A percentile compares a stretch with the other conserved stretches of the same genome.
Conservation (phyloP, 2,329 filamentous ascomycete genomes). For the Cladosporium velox region DNA sequence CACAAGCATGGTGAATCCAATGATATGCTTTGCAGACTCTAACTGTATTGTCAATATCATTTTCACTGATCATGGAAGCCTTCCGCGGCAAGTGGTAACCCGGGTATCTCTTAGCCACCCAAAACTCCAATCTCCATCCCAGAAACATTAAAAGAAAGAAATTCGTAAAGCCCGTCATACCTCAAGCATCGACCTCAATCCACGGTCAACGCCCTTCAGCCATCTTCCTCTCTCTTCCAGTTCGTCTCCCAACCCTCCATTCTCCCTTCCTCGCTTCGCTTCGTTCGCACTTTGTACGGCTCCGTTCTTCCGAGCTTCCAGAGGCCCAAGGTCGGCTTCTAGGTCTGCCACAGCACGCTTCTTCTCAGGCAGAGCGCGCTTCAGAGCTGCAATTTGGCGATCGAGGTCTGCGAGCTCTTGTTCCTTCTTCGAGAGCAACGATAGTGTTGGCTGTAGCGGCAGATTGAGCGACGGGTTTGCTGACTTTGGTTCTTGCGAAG, state of each 20-base stretch:
- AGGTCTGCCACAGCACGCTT: constrained; percentile 67
- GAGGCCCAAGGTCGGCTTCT: constrained; percentile 65
- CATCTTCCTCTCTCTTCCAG: constrained; percentile 74
- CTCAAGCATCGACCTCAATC: constrained; percentile 64
- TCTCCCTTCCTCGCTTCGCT: constrained; percentile 67
- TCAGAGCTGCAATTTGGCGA: constrained; percentile 51
- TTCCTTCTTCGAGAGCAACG: constrained; percentile 43
- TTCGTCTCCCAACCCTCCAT: constrained; percentile 68
- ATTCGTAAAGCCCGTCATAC: constrained; percentile 38
- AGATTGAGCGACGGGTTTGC: constrained; percentile 44
- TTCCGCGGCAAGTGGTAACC: background rate
- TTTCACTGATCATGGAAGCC: background rate
- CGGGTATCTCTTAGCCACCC: constrained; percentile 8
- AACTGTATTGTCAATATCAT: background rate
- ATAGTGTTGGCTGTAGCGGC: constrained; percentile 46
- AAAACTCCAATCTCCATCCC: constrained; percentile 1
- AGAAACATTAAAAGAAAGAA: background rate
- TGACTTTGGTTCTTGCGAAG: constrained; percentile 38
- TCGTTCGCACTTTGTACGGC: constrained; percentile 66
- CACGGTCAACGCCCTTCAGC: constrained; percentile 69
- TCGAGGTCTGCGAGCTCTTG: constrained; percentile 46
- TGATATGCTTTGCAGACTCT: background rate
- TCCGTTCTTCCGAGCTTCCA: constrained; percentile 67
- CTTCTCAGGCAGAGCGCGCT: constrained; percentile 65
- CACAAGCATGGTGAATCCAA: background rate